Evolutionary conservation across 805 yeast genomes (phyloP), one percentile per base, ranked within the genome.

Genomic region (Yarrowia sp.): DNA sequence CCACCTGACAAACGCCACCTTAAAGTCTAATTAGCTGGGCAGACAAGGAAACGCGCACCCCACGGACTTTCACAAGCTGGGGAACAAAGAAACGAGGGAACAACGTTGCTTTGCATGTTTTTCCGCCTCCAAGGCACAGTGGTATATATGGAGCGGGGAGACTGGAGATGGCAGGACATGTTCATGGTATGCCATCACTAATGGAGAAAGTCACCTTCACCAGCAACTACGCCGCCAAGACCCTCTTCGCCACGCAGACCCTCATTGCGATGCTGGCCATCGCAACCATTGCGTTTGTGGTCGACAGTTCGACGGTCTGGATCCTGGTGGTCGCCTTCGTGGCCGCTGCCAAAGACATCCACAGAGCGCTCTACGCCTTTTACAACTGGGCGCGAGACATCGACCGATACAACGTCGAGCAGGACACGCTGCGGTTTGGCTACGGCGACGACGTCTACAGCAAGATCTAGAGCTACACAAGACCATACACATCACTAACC

Each of bases 181-280:
- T 19, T 19, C 35, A 44, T 44, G 51, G 49, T 27, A 46, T 46
- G 53, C 19, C 55, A 31, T 47, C 55, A 47, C 55, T 47, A 47
- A 51, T 51, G 58, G 58, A 51, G 33, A 51, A 51, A 51, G 58
- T 51, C 58, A 51, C 58, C 21, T 51, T 51, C 31, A 51, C 58
- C 42, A 51, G 58, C 58, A 51, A 51, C 58, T 51, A 51, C 58
- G 58, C 58, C 42, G 24, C 58, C n/a, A 51, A 51, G 58, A 16
- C 58, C 41, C 42, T 51, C 31, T 51, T 51, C 24, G 58, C 42
- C 16, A 51, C 58, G 22, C 58, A 51, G 42, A 51, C 58, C 14
- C 58, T 51, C 24, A 12, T 51, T 16, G 58, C 58, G 16, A 16
- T 51, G 58, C 58, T 51, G 42, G 58, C 42, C 58, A 51, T 51